Evolutionary conservation across 2,329 filamentous ascomycete species (phyloP).

Genomic region (Sporothrix luriei): DNA sequence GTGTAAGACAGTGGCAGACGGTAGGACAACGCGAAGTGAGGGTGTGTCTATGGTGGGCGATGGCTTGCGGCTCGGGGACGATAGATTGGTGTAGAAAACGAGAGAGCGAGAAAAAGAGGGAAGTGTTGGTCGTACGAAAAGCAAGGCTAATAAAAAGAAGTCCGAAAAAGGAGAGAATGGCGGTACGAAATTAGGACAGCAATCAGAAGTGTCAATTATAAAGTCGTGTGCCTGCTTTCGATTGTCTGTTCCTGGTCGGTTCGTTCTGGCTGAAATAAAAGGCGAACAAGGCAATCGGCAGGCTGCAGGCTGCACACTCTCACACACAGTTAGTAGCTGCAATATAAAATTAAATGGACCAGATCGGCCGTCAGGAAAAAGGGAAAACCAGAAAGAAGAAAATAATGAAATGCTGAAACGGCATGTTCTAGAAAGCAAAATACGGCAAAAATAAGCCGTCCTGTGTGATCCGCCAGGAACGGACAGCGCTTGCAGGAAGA

Average conservation of each 20-base stretch:
- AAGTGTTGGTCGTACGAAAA: conserved; percentile 16
- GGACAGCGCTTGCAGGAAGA: neutral
- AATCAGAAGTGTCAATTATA: neutral
- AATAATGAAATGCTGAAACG: conserved; percentile 29
- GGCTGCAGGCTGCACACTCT: conserved; percentile 20
- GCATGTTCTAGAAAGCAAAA: conserved; percentile 21
- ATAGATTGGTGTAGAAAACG: conserved; percentile 27
- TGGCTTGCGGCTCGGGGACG: conserved; percentile 31
- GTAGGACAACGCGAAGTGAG: conserved; percentile 30
- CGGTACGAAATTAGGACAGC: conserved; percentile 6
- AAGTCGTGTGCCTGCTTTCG: conserved; percentile 25
- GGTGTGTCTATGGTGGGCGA: conserved; percentile 17
- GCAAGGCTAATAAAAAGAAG: conserved; percentile 23
- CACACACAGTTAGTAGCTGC: conserved; percentile 26
- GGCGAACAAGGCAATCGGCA: conserved; percentile 23
- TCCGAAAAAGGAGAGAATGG: neutral
- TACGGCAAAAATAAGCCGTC: conserved; percentile 31
- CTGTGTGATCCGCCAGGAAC: conserved; percentile 31
- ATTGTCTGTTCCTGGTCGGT: conserved; percentile 17
- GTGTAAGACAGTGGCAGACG: conserved; percentile 18
- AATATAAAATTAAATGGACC: conserved; percentile 11
- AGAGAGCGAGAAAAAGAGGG: conserved; percentile 12
- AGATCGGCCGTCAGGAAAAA: neutral
- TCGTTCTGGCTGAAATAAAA: conserved; percentile 24
- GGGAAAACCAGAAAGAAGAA: neutral